phyloP scores from a whole-genome alignment of 805 yeast species.

The Hanseniaspora clermontiae region DNA sequence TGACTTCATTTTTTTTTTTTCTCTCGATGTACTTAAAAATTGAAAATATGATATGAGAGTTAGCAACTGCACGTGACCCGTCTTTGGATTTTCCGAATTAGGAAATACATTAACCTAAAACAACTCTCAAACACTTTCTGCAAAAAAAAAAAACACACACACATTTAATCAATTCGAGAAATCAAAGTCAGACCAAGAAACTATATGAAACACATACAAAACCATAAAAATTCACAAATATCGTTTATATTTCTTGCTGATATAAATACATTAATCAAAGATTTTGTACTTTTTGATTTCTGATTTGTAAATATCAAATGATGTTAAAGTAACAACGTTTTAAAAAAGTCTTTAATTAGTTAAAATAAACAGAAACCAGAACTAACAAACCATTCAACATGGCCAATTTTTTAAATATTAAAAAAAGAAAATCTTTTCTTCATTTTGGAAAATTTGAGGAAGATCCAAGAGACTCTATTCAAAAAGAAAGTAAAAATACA shows the following conservation, averaged over 20 bases:
- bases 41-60: too few relatives aligned
- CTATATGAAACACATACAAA: neutral
- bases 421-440: neutral
- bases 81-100: too few relatives aligned
- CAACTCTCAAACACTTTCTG: neutral
- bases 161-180: neutral
- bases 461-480: too few relatives aligned
- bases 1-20: neutral
- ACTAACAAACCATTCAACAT: neutral
- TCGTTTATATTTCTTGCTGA: too few relatives aligned
- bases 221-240: neutral
- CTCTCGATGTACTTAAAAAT: neutral
- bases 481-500: neutral
- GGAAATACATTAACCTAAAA: neutral
- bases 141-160: neutral
- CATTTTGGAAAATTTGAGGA: neutral
- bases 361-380: neutral
- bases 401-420: neutral
- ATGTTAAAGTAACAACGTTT: neutral
- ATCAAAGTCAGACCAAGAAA: neutral
- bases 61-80: neutral
- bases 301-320: too few relatives aligned
- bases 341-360: neutral
- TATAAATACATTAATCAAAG: too few relatives aligned
- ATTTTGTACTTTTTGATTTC: too few relatives aligned